Base-by-base conservation (phyloP, 2,329 filamentous ascomycete species). In the Leptographium flavum region DNA sequence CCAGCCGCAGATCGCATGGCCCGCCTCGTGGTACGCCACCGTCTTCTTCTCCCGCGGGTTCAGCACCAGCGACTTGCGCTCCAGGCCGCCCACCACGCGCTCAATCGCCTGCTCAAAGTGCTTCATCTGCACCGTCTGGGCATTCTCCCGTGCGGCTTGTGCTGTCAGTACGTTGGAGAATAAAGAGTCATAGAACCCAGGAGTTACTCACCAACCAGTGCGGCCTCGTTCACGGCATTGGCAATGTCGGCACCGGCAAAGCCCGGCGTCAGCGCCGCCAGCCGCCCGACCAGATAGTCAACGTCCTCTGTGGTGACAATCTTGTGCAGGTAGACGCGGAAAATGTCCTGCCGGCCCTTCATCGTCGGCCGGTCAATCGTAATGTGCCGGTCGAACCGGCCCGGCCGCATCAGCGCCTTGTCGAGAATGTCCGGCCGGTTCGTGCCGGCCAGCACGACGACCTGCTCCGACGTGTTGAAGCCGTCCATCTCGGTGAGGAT, bases 401-500 rank as follows among this genome's bases (percentile, higher is more conserved):
- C 92, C 43, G 92, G 92, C 58, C 92, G 82, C 85, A 96, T 92
- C 53, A 98, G 69, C 8, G 92, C 92, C 68, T 92, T 87, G 63
- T 98, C 92, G 36, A 98, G 75, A 40, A 96, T 79, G 61, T 98
- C 92, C 11, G 87, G 83, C 65, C 92, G 76, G 67, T 98, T 98
- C 46, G 92, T 98, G 67, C 92, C 92, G 41, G 92, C 92, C 50
- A 98, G 74, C 28, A 98, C 92, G 44, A 98, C 90, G 36, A 98
- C 85, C 66, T 96, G 90, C 58, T 96, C 90, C 2, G 82, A 78
- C 8, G 90, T 96, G 65, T 95, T 95, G 78, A 96, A 96, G 47
- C 90, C 92, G 60, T 98, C 92, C 92, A 98, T 98, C 63, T 98
- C 92, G 0, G 92, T 98, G 45, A 98, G 70, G 50, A 98, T 96